Conservation (phyloP, 345 rosid species). For the Clarkia xantiana region DNA sequence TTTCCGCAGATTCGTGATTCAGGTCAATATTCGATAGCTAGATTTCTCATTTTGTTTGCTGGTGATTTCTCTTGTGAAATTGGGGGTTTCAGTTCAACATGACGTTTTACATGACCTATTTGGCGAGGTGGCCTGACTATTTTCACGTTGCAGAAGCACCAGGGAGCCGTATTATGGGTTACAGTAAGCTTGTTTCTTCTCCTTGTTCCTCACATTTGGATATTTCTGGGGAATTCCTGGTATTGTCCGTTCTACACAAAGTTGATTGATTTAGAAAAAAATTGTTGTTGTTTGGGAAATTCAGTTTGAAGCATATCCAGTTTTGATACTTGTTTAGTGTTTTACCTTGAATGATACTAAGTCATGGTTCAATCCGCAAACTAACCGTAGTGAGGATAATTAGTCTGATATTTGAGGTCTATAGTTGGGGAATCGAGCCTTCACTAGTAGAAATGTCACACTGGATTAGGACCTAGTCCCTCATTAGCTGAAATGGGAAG, state of each 20-base stretch:
- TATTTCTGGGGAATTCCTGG: background rate
- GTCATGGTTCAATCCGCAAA: no score
- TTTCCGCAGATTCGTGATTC: background rate
- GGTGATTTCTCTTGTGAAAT: background rate
- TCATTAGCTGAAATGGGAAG: no score
- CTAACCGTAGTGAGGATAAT: no score
- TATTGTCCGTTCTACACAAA: background rate
- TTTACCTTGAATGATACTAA: no score
- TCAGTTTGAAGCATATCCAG: no score
- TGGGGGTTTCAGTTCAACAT: conserved; percentile 53
- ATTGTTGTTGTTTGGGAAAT: no score
- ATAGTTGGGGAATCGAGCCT: no score
- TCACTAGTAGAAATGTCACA: no score
- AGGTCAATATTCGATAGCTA: background rate
- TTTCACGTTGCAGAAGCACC: conserved; percentile 89
- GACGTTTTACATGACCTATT: conserved; percentile 93
- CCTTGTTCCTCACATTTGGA: background rate
- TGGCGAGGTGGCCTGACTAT: conserved; percentile 96
- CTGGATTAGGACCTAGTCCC: no score
- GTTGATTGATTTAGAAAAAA: no score
- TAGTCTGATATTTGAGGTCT: no score
- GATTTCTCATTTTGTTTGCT: background rate
- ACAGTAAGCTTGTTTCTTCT: conserved; percentile 30
- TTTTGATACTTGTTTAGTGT: no score
- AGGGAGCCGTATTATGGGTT: conserved; percentile 69